A percentile compares a stretch with the other conserved stretches of the same genome.
Evolutionary conservation across 768 basidiomycete species (phyloP).

Genomic region (Mrakia hoshinonis): DNA sequence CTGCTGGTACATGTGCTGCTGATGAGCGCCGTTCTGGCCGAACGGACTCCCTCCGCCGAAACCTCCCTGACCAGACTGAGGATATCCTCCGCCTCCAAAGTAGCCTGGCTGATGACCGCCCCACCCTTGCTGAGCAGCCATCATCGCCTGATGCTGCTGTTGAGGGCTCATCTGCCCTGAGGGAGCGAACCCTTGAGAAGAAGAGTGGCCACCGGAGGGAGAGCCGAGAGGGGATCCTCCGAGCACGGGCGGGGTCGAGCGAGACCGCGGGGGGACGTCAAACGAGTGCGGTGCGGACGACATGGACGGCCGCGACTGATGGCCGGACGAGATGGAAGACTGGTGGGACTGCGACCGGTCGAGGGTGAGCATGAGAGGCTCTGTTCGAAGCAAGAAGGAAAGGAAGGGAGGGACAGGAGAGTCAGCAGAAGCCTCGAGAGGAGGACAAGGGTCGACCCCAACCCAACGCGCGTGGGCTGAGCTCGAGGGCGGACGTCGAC

Average conservation of each 20-base stretch:
- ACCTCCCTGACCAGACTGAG: neutral
- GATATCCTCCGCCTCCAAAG: neutral
- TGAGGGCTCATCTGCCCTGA: conserved; percentile 10
- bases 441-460: too few species aligned
- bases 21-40: neutral
- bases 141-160: neutral
- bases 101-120: neutral
- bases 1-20: conserved; percentile 23
- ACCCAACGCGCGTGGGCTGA: too few species aligned
- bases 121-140: neutral
- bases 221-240: neutral
- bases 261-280: conserved; percentile 16
- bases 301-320: conserved; percentile 8
- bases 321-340: conserved; percentile 1
- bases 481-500: neutral
- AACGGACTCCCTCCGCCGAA: conserved; percentile 1
- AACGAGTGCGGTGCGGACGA: neutral
- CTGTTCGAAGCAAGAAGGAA: conserved; percentile 1
- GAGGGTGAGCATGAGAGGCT: conserved; percentile 21
- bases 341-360: conserved; percentile 19
- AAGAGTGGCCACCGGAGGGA: neutral
- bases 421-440: neutral
- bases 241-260: conserved; percentile 24
- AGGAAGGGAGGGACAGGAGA: neutral
- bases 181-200: neutral